Conservation (phyloP, 306 rosid genomes). For the Carpinus viminea region DNA sequence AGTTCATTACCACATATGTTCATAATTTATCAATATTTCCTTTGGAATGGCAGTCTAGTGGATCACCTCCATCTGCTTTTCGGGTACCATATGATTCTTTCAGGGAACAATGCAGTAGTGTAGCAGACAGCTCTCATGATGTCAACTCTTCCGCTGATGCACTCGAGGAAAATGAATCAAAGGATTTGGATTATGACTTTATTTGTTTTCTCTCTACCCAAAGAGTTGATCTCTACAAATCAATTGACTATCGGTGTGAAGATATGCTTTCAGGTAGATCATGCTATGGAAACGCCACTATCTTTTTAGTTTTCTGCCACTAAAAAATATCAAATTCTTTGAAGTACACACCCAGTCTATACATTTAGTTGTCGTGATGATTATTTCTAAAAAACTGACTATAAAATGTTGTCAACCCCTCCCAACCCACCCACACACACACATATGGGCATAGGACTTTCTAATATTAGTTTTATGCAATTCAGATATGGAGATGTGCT, state of each 20-base stretch:
- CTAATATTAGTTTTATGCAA: not conserved
- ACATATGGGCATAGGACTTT: not conserved
- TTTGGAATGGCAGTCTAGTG: slow-evolving; percentile 85
- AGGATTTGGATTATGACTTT: slow-evolving; percentile 76
- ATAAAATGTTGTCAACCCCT: not conserved
- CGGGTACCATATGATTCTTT: slow-evolving; percentile 79
- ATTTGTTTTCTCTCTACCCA: slow-evolving; percentile 76
- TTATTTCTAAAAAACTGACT: slow-evolving; percentile 4
- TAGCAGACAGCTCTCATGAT: slow-evolving; percentile 43
- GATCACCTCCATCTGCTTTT: slow-evolving; percentile 98
- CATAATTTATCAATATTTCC: slow-evolving; percentile 30
- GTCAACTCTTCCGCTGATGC: slow-evolving; percentile 30
- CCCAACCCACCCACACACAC: not conserved
- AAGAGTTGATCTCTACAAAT: slow-evolving; percentile 71
- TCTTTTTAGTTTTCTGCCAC: slow-evolving; percentile 10
- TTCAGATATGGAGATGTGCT: no score
- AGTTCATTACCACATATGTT: slow-evolving; percentile 15
- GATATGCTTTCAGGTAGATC: slow-evolving; percentile 83
- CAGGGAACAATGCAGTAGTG: slow-evolving; percentile 52
- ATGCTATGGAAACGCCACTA: slow-evolving; percentile 4
- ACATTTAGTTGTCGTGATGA: not conserved
- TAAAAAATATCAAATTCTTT: slow-evolving; percentile 10
- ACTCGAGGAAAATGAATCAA: slow-evolving; percentile 40
- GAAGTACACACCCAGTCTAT: not conserved
- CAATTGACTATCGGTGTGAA: slow-evolving; percentile 82